These are phyloP conservation scores for Leccinum fibrillosum DNA, from an alignment of 768 basidiomycete species.

Conservation along the genomic window DNA sequence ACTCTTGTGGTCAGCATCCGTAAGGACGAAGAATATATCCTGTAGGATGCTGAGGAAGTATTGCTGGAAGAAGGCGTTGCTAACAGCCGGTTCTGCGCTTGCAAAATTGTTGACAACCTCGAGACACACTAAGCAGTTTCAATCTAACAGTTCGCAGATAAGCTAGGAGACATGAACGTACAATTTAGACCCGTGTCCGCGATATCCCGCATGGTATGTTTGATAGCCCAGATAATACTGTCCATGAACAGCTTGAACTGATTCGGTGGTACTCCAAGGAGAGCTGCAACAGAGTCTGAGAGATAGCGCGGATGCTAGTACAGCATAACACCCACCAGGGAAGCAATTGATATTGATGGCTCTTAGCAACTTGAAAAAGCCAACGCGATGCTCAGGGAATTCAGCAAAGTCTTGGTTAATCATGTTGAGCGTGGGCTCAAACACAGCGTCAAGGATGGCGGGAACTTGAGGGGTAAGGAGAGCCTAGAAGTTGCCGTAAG, in stretches of 20 bases:
- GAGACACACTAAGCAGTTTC: constrained; percentile 62
- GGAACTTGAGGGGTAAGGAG: constrained; percentile 92
- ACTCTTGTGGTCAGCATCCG: constrained; percentile 98
- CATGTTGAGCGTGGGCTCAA: constrained; percentile 96
- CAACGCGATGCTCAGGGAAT: constrained; percentile 95
- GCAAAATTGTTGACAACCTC: constrained; percentile 97
- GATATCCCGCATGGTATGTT: constrained; percentile 98
- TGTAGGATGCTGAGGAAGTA: constrained; percentile 92
- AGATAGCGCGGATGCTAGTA: not conserved
- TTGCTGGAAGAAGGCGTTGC: constrained; percentile 93
- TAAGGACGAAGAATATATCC: constrained; percentile 96
- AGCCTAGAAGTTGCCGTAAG: constrained; percentile 41
- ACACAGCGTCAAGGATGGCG: constrained; percentile 93
- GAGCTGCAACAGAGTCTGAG: constrained; percentile 37
- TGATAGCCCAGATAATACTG: constrained; percentile 99
- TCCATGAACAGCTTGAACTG: constrained; percentile 99
- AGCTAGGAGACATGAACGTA: constrained; percentile 31
- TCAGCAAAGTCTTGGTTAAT: constrained; percentile 99
- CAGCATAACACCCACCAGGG: constrained; percentile 63
- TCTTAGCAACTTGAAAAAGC: constrained; percentile 94
- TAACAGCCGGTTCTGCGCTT: constrained; percentile 68
- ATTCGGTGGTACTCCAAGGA: constrained; percentile 80
- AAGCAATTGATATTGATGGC: constrained; percentile 93
- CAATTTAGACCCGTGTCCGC: constrained; percentile 85
- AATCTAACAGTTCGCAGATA: constrained; percentile 2